Evolutionary conservation across 2,329 filamentous ascomycete genomes (phyloP), one percentile per base, ranked within the genome.

Genomic region (Penicillium sp.): DNA sequence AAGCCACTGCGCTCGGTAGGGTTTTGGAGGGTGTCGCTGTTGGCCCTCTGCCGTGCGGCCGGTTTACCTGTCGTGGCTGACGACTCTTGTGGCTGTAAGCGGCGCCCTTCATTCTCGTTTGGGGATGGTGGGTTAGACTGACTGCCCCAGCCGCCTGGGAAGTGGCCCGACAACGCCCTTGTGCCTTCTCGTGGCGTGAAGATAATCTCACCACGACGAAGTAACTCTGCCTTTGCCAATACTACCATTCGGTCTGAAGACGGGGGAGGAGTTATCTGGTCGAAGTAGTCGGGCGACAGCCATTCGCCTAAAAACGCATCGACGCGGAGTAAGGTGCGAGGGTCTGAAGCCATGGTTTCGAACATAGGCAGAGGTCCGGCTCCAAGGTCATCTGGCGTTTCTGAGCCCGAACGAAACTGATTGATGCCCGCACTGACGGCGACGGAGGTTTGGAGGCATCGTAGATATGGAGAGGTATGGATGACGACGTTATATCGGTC

Each of bases 301-400:
- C 94, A 99, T 79, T 99, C 94, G 45, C 94, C 93, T 0, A 99
- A 81, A 68, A 95, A 97, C 0, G 92, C 89, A 74, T 99, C 94
- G 5, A 99, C 82, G 1, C 94, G 88, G 44, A 99, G 76, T 9
- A 71, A 58, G 36, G 66, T 67, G 26, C 67, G 66, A 19, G 57
- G 49, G 44, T 59, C 62, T 13, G 43, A 19, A 39, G 42, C 42
- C 5, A n/a, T 45, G 26, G 42, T 45, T 45, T 45, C 42, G 3
- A 45, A 18, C 42, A 45, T 45, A 10, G 42, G 42, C 16, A 45
- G 42, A 43, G 37, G 49, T 19, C 36, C 33, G 23, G 51, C 46
- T 23, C 44, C 37, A 9, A 53, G 44, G 9, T 48, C 28, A 31
- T 51, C 50, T 5, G 53, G 23, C 18, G 48, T 28, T 37, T 70